These are phyloP conservation scores for Colletotrichum zoysiae DNA, from an alignment of 2,329 filamentous ascomycete genomes.

Conservation along the genomic window DNA sequence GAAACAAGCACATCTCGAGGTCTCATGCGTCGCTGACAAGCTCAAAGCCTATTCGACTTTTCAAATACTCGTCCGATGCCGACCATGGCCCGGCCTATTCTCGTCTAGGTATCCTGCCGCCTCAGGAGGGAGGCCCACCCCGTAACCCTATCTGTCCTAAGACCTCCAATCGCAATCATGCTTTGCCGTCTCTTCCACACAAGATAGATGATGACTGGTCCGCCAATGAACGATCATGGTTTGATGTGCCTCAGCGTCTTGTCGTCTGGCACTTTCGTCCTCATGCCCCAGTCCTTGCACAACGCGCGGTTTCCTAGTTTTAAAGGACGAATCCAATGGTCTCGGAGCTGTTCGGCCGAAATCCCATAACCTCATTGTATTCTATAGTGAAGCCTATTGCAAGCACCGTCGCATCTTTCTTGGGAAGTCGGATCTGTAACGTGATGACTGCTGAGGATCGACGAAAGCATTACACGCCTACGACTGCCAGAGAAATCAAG, in stretches of 20 bases:
- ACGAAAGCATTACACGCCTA: not conserved
- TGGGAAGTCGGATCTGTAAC: too few species aligned
- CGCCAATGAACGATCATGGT: constrained; percentile 1
- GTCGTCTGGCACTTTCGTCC: constrained; percentile 13
- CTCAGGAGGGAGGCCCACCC: not conserved
- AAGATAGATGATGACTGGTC: not conserved
- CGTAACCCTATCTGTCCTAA: not conserved
- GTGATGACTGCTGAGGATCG: not conserved
- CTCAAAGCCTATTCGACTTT: constrained; percentile 3
- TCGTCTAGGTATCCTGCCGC: not conserved
- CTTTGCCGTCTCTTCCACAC: not conserved
- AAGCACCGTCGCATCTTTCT: not conserved
- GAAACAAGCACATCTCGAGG: constrained; percentile 1
- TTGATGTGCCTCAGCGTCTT: constrained; percentile 1
- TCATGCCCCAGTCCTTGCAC: constrained; percentile 16
- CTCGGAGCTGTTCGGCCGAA: not conserved
- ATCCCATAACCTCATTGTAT: not conserved
- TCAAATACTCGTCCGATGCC: constrained; percentile 26
- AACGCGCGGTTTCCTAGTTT: too few species aligned
- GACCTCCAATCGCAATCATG: constrained; percentile 31
- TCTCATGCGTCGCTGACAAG: constrained; percentile 25
- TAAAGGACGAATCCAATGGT: too few species aligned
- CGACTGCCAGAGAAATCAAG: not conserved
- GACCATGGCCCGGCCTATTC: constrained; percentile 15
- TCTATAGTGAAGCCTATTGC: not conserved